Base-by-base conservation (phyloP, 169 alveolate genomes). In the Plasmodium reichenowi region DNA sequence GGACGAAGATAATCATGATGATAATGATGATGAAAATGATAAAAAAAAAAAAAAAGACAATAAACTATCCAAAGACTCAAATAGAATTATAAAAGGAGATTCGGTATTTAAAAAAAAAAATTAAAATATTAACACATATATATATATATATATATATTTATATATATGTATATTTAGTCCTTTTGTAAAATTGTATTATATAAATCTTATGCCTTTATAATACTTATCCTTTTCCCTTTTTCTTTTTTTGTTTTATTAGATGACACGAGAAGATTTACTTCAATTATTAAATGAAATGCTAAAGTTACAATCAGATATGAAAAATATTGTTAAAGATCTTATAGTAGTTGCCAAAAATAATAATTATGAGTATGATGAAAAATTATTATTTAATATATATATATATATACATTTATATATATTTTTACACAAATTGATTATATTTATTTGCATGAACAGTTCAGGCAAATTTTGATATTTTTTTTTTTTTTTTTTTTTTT, bases 271-370 rank as follows among this genome's bases (percentile, higher is more conserved):
- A 45, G 96, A 91, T 58, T 83, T 88, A 22, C 74, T 93, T 9
- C 94, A 93, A 15, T 88, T 93, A 60, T 74, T 93, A 47, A 83
- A 88, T 32, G 93, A 89, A 73, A 93, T 93, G 91, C 83, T 91
- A 26, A 91, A 70, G 48, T 68, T 92, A 43, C 97, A 95, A 67
- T 93, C 95, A 32, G 88, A 89, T 66, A 88, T 94, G 43, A 95
- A 94, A 90, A 86, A 80, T 43, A 66, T 95, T 24, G 92, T 95
- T 85, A 71, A 76, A 52, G 58, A 63, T 9, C 62, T 95, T 48
- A 92, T 92, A 47, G 85, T 62, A 43, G 94, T 80, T 9, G 62
- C 93, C 70, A 87, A 92, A 29, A 70, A 60, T 15, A 72, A 67
- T 59, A 75, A 74, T 52, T 89, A 88, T 62, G 91, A 83, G 89